Evolutionary conservation across 208 protist genomes (phyloP).

Genomic region (Acanthamoeba castellanii): DNA sequence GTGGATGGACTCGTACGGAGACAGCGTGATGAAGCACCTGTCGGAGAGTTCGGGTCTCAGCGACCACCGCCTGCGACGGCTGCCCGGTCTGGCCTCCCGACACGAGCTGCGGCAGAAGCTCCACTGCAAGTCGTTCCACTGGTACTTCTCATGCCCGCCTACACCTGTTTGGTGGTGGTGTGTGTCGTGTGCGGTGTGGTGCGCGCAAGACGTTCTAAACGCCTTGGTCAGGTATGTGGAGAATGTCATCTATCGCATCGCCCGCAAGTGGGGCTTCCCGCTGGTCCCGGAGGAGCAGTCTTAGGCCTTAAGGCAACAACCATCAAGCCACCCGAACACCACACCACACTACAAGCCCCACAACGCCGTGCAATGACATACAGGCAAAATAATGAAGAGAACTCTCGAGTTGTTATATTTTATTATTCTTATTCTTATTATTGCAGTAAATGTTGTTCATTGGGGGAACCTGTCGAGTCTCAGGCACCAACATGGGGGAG

Average conservation of each 20-base stretch:
- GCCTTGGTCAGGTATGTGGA: not conserved
- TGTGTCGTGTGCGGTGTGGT: not conserved
- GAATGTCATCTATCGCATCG: constrained; percentile 2
- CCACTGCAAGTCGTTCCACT: constrained; percentile 35
- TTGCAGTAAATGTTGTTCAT: too few relatives aligned
- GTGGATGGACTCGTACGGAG: not conserved
- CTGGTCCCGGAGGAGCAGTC: not conserved
- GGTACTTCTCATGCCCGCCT: not conserved
- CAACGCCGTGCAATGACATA: too few relatives aligned
- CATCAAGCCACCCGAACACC: too few relatives aligned
- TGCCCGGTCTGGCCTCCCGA: not conserved
- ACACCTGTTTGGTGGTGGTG: too few relatives aligned
- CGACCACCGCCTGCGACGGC: not conserved
- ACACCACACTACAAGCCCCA: too few relatives aligned
- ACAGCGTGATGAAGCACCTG: constrained; percentile 37
- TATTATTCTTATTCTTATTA: too few relatives aligned
- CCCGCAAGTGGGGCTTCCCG: constrained; percentile 17
- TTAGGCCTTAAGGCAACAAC: not conserved
- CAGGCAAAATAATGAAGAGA: too few relatives aligned
- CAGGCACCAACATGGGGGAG: too few relatives aligned
- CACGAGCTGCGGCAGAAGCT: not conserved
- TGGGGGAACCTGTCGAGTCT: too few relatives aligned
- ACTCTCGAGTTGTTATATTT: too few relatives aligned
- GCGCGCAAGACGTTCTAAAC: not conserved
- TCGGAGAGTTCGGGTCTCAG: not conserved